Evolutionary conservation across 2,329 filamentous ascomycete genomes (phyloP), one percentile per base, ranked within the genome.

Genomic region (Fusarium nurragi): DNA sequence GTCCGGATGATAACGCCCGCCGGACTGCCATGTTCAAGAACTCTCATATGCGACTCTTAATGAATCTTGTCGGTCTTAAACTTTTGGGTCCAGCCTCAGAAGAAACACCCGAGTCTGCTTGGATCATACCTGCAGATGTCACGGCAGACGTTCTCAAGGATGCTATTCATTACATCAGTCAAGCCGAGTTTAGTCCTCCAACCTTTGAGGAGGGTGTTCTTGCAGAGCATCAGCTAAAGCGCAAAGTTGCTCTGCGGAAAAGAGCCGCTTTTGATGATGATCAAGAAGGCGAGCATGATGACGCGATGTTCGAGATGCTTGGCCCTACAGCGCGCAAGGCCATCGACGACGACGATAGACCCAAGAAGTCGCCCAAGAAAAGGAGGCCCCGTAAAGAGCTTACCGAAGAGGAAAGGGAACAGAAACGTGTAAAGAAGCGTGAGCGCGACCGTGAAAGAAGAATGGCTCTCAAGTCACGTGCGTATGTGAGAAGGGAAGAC

Each of bases 1-100:
- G 83, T 47, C 83, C 90, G 0, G 87, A 90, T 55, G 87, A 85
- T 38, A 86, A 91, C 41, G 83, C 86, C 45, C 87, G 88, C 37
- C 88, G 88, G 47, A 84, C 84, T 21, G 90, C 92, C 23, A 88
- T 97, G 78, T 96, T 96, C 81, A 96, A 93, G 74, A 96, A 98
- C 76, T 89, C 91, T 11, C 90, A 94, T 71, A 84, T 98, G 3
- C 90, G 94, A 30, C 87, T 98, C 3, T 84, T 99, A 5, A 90
- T 98, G 85, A 89, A 83, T 2, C 83, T 95, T 0, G 82, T 90
- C 18, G 91, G 91, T 1, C 86, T 96, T 61, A 83, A 90, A 70
- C 84, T 89, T 5, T 76, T 84, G 10, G 77, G 78, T 0, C 80
- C 82, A 1, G 76, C 76, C 1, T 71, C 82, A 5, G 89, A 93